Evolutionary conservation across 257 asterid genomes (phyloP).

Genomic region (Rhazya stricta): DNA sequence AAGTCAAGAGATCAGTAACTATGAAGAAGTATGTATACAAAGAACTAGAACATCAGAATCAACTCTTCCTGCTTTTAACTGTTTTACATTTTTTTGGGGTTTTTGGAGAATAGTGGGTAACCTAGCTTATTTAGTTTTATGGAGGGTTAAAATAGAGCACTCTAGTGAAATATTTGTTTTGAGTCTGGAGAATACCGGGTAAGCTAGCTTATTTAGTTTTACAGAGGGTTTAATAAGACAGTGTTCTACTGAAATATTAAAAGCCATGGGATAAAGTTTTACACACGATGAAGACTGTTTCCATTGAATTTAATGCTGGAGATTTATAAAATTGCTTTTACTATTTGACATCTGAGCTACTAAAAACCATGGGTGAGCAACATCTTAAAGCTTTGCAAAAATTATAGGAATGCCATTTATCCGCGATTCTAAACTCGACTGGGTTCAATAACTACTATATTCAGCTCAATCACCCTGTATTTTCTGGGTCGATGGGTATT

Average conservation of each 20-base stretch:
- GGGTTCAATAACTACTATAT: neutral
- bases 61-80: neutral
- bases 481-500: neutral
- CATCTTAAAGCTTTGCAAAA: neutral
- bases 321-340: neutral
- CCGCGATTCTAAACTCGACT: neutral
- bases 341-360: neutral
- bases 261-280: neutral
- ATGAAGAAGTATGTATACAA: neutral
- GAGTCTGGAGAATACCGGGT: no score
- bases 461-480: neutral
- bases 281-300: neutral
- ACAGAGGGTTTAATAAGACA: neutral
- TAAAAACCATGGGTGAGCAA: neutral
- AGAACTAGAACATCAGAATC: neutral
- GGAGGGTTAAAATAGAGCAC: no score
- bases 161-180: no score
- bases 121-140: neutral
- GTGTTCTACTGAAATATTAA: neutral
- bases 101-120: neutral
- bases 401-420: neutral
- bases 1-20: neutral
- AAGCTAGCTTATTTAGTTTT: no score
- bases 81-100: neutral
- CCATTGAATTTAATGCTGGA: neutral